phyloP scores from a whole-genome alignment of 495 filamentous ascomycete genomes.

The Acidiella bohemica region DNA sequence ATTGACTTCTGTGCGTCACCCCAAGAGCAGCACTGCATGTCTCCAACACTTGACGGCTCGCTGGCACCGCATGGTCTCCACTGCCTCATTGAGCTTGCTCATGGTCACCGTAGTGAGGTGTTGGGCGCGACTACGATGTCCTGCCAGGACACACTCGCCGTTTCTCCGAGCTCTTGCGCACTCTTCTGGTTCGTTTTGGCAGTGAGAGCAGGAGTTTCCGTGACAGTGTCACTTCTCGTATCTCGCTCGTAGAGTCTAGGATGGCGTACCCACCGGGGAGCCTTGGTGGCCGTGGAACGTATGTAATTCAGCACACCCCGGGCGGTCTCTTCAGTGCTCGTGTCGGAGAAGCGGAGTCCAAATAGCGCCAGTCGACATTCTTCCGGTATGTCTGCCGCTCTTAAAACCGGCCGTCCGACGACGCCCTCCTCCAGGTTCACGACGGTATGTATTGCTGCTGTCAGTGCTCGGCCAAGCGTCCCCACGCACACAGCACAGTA shows the following conservation, averaged over 20 bases:
- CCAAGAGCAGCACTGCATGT: too few species aligned
- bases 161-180: too few species aligned
- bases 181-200: too few species aligned
- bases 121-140: too few species aligned
- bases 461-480: not conserved
- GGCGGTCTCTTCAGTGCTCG: slow-evolving; percentile 3
- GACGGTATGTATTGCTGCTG: slow-evolving; percentile 2
- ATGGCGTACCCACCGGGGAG: slow-evolving; percentile 1
- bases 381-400: slow-evolving; percentile 5
- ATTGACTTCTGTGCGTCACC: too few species aligned
- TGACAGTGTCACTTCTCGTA: too few species aligned
- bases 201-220: too few species aligned
- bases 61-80: too few species aligned
- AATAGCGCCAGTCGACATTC: slow-evolving; percentile 5
- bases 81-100: too few species aligned
- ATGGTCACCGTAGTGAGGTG: too few species aligned
- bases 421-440: slow-evolving; percentile 9
- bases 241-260: slow-evolving; percentile 9
- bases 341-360: slow-evolving; percentile 14
- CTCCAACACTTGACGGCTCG: too few species aligned
- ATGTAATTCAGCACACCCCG: slow-evolving; percentile 5
- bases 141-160: too few species aligned
- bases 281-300: not conserved
- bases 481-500: not conserved
- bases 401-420: not conserved